Conservation (phyloP, 1,284 basidiomycete species). For the Cutaneotrichosporon sp. region DNA sequence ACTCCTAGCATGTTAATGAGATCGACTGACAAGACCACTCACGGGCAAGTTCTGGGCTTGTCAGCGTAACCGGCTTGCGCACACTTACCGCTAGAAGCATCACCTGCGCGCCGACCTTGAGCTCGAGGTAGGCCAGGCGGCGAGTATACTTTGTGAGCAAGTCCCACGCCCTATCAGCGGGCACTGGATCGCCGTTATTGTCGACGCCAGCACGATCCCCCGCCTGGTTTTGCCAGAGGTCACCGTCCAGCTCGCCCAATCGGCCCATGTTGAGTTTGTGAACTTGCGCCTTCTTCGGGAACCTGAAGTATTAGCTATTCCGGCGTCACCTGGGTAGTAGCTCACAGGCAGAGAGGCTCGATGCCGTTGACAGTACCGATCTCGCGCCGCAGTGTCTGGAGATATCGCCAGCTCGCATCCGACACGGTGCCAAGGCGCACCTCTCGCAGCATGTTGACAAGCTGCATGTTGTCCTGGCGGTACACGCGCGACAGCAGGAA, state of each 20-base stretch:
- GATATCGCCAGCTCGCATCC: constrained; percentile 11
- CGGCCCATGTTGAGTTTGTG: constrained; percentile 27
- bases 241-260: constrained; percentile 5
- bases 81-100: constrained; percentile 33
- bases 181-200: constrained; percentile 17
- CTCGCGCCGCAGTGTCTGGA: constrained; percentile 21
- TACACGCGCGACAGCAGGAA: constrained; percentile 69
- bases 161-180: constrained; percentile 18
- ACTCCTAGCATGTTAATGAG: no score
- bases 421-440: constrained; percentile 29
- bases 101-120: constrained; percentile 38
- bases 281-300: constrained; percentile 24
- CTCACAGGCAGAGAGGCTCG: constrained; percentile 35
- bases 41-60: constrained; percentile 10
- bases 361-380: constrained; percentile 31
- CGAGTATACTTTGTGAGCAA: constrained; percentile 26
- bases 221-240: constrained; percentile 8
- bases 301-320: constrained; percentile 3
- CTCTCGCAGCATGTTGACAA: constrained; percentile 39
- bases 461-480: constrained; percentile 51
- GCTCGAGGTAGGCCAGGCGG: constrained; percentile 22
- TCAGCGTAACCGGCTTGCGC: background rate
- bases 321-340: background rate
- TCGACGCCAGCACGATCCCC: constrained; percentile 23
- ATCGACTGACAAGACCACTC: no score